Base-by-base conservation (phyloP, 352 stramenopile species). In the Globisporangium iwayamae region DNA sequence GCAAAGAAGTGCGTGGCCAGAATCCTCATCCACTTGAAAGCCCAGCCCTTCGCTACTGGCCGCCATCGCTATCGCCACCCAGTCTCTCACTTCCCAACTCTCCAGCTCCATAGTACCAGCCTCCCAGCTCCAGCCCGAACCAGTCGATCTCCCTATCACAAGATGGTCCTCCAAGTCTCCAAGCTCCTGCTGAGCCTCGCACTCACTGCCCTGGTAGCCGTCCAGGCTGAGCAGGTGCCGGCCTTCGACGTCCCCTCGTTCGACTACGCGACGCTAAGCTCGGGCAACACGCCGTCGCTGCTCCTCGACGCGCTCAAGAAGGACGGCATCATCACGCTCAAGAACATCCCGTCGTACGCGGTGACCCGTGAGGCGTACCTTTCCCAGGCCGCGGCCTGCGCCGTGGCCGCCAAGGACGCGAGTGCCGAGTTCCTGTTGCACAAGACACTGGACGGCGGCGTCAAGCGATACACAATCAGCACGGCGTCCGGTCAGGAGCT, bases 401-500 rank as follows among this genome's bases (percentile, higher is more conserved):
- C 79, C 43, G 68, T 91, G 25, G 38, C 57, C 2, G 69, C 71
- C 9, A 63, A 65, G 34, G 67, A 58, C 11, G 32, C 52, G 3
- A 64, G 63, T n/a, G 64, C 66, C 22, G 56, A 72, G 41, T 89
- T 89, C 56, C 51, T 89, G 51, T 66, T 81, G 38, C 54, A 75
- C 65, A 90, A 90, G 72, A 80, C 60, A 46, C 69, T 93, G 36
- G 65, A 71, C 7, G 84, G 90, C 59, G 82, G 82, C 54, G 90
- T 81, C 8, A 70, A 81, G 47, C 81, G 82, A 30, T 89, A 83
- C 68, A 93, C 84, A 32, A 88, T 93, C 72, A 87, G 80, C 65
- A 81, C 78, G 32, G 62, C 67, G 32, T 78, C 78, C 11, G 81
- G 82, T 13, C 64, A 75, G 41, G 60, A 76, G 18, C 65, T 81